Base-by-base conservation (phyloP, 805 yeast genomes). In the Lipomyces sp. region DNA sequence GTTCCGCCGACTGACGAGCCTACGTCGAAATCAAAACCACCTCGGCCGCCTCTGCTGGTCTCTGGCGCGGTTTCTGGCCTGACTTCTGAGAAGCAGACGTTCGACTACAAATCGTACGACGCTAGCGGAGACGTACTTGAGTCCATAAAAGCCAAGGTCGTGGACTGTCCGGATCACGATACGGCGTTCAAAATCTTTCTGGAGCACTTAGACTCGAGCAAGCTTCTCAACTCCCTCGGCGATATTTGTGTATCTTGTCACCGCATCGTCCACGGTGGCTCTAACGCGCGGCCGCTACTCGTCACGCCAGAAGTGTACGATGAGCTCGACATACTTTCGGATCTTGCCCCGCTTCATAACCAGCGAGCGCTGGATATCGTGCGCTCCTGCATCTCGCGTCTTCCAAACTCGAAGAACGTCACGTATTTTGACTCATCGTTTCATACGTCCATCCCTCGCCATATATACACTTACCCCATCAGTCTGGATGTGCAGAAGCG, bases 111-210 rank as follows among this genome's bases (percentile, higher is more conserved):
- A 11, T 45, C 57, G 6, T 40, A 34, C 58, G 63, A 64, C 42
- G 48, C 58, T n/a, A 79, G 76, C 52, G 59, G 66, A 0, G 74
- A 75, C 51, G 77, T 75, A 47, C 62, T 73, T 45, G 72, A 72
- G 26, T 70, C 75, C 62, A 75, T 78, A 50, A 68, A 63, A 49
- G 53, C 61, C 40, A 19, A 38, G 28, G 36, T 46, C 28, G 47
- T 55, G 24, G 53, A 47, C 34, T 39, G 55, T 16, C 52, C 51
- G 14, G 51, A 50, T 21, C 60, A 54, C 29, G 59, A 55, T 35
- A 23, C 49, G 13, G 60, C 60, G 34, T 56, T 56, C 51, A 47
- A 47, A 43, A 16, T 39, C 34, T 50, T 56, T 39, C 43, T 56
- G 35, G 40, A 55, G 19, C 46, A 49, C 26, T 43, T 55, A n/a